Evolutionary conservation across 1,139 yeast genomes (phyloP).

Genomic region (Geotrichum fermentans): DNA sequence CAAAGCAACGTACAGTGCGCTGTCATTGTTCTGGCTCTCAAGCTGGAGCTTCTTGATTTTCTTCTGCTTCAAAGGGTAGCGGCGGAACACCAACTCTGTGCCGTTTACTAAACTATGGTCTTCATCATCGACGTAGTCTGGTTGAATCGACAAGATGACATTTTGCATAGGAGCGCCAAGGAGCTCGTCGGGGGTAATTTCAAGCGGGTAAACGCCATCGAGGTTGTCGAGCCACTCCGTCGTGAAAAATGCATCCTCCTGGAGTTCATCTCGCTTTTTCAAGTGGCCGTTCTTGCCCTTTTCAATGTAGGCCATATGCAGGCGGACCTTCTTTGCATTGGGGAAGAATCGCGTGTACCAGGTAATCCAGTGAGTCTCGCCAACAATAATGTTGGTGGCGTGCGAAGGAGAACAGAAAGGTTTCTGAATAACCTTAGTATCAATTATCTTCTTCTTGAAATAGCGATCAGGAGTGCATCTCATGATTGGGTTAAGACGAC

Average conservation of each 20-base stretch:
- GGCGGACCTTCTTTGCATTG: slow-evolving; percentile 50
- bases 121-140: slow-evolving; percentile 59
- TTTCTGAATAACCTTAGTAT: slow-evolving; percentile 48
- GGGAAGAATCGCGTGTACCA: slow-evolving; percentile 69
- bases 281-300: slow-evolving; percentile 50
- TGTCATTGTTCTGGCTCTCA: slow-evolving; percentile 37
- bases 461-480: slow-evolving; percentile 81
- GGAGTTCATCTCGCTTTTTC: slow-evolving; percentile 32
- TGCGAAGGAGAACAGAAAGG: slow-evolving; percentile 84
- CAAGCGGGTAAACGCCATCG: slow-evolving; percentile 61
- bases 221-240: slow-evolving; percentile 67
- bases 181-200: slow-evolving; percentile 59
- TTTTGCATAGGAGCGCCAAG: slow-evolving; percentile 46
- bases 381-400: slow-evolving; percentile 50
- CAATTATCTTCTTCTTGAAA: slow-evolving; percentile 57
- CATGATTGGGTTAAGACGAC: slow-evolving; percentile 67
- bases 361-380: slow-evolving; percentile 63
- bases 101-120: slow-evolving; percentile 49
- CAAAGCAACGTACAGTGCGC: slow-evolving; percentile 61
- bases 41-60: slow-evolving; percentile 46
- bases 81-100: slow-evolving; percentile 52
- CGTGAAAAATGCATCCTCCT: slow-evolving; percentile 51
- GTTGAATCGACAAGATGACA: slow-evolving; percentile 63
- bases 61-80: slow-evolving; percentile 57
- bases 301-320: slow-evolving; percentile 63